Base-by-base conservation (phyloP, 2,329 filamentous ascomycete species). In the Verticillium nonalfalfae region DNA sequence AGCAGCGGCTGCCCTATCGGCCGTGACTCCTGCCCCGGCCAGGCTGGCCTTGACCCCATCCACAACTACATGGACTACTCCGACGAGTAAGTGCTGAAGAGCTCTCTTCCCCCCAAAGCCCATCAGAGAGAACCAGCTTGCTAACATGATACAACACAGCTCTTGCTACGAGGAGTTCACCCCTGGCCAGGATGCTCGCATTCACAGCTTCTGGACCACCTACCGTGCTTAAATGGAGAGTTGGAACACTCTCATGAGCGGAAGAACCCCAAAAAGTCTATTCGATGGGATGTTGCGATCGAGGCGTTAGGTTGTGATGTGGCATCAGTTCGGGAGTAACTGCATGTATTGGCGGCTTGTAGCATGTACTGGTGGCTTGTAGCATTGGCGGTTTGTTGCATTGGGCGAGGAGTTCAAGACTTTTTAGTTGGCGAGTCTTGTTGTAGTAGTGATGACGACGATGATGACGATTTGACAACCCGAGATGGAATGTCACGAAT, bases 131-230 rank as follows among this genome's bases (percentile, higher is more conserved):
- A 26, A 26, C 26, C 26, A 26, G 4, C 26, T 7, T 15, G 33
- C 54, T 33, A 56, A 56, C 26, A n/a, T 10, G 26, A 34, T 15
- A 2, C 3, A 10, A 2, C 6, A 34, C 45, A 77, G 75, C 65
- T 59, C 68, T 63, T 81, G 79, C 72, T 79, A 79, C 69, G 69
- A 72, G 50, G 74, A 78, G 68, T 81, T 81, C 70, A 78, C 77
- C 6, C 38, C 72, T 10, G 76, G 75, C 6, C 79, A 81, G 73
- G 58, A 40, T n/a, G 50, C 39, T 14, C 39, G 58, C 61, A 74
- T 77, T 58, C 63, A 68, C 58, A 70, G 66, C 63, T 70, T 64
- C 66, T 73, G 64, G 64, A 63, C 65, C 61, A 63, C 60, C 55
- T 72, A 72, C 66, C 70, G 71, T 50, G 64, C 66, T 56, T 45